Conservation (phyloP, 2,329 filamentous ascomycete genomes). For the Fusarium udum region DNA sequence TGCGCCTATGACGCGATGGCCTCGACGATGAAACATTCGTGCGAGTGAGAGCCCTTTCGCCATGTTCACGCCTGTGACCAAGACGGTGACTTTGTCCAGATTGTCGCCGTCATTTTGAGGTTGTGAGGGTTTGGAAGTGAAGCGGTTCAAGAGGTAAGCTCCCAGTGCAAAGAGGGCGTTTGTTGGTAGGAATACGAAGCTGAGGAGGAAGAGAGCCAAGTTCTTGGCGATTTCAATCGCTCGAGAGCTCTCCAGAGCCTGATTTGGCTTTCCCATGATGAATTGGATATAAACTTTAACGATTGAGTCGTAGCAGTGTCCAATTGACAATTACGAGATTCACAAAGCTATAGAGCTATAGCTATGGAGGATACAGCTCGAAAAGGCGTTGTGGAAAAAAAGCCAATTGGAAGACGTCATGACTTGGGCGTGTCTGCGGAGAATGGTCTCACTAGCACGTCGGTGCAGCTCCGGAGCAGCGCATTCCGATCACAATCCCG, state of each 20-base stretch:
- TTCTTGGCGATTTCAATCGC: constrained; percentile 23
- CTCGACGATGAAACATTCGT: constrained; percentile 69
- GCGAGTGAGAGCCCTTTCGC: constrained; percentile 74
- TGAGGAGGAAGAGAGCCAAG: constrained; percentile 20
- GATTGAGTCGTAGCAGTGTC: not conserved
- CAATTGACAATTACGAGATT: not conserved
- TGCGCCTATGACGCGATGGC: constrained; percentile 77
- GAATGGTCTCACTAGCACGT: not conserved
- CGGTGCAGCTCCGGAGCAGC: not conserved
- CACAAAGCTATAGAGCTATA: not conserved
- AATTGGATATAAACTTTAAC: not conserved
- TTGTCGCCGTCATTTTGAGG: not conserved
- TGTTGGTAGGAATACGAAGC: constrained; percentile 19
- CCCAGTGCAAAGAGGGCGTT: not conserved
- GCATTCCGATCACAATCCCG: not conserved
- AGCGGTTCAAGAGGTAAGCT: constrained; percentile 13
- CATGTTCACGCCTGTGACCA: constrained; percentile 79
- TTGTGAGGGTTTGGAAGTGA: not conserved
- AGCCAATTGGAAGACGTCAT: constrained; percentile 33
- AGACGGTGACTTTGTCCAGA: constrained; percentile 56
- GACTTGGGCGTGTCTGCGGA: constrained; percentile 19
- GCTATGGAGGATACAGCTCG: not conserved
- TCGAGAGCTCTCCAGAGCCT: not conserved
- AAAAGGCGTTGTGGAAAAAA: not conserved
- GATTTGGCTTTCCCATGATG: not conserved